Evolutionary conservation across 768 basidiomycete species (phyloP), one percentile per base, ranked within the genome.

Genomic region (Filobasidium floriforme): DNA sequence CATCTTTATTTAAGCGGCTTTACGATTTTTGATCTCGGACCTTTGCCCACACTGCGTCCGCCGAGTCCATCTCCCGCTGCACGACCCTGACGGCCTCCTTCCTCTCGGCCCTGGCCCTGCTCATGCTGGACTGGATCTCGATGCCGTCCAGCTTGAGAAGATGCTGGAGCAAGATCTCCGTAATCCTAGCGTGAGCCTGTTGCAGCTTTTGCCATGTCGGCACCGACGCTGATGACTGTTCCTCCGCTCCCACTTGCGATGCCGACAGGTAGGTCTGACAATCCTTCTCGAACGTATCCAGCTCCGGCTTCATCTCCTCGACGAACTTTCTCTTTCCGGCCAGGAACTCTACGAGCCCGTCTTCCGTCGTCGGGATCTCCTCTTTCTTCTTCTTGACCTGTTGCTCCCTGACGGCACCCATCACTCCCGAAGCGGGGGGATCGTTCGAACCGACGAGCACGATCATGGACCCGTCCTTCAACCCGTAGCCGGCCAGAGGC

Each of bases 1-100:
- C 32, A 37, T 37, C 32, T 4, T 4, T 3, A 9, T 37, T 9
- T 9, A 9, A 37, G 32, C 32, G 32, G 18, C 3, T 49, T 49
- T 12, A 49, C 18, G 46, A 15, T 22, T 49, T 49, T 12, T 57
- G 54, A 24, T 57, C 54, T 65, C 76, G 77, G 57, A 71, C 70
- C 61, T 70, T 76, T 51, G 79, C 79, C 88, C 89, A 90, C 7
- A 83, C 86, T 28, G 80, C 83, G 76, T 94, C 92, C 57, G 94
- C 81, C 66, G 82, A 82, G 75, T 92, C 90, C 66, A 97, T 83
- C 70, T 90, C 82, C 28, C 80, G 83, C 80, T 97, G 93, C 18
- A 96, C 88, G 72, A 87, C 86, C 69, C 83, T 87, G 59, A 98
- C 92, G 0, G 90, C 93, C 40, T 83, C 85, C 79, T 94, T 96